Evolutionary conservation across 2,329 filamentous ascomycete species (phyloP).

Genomic region (Alternaria dauci): DNA sequence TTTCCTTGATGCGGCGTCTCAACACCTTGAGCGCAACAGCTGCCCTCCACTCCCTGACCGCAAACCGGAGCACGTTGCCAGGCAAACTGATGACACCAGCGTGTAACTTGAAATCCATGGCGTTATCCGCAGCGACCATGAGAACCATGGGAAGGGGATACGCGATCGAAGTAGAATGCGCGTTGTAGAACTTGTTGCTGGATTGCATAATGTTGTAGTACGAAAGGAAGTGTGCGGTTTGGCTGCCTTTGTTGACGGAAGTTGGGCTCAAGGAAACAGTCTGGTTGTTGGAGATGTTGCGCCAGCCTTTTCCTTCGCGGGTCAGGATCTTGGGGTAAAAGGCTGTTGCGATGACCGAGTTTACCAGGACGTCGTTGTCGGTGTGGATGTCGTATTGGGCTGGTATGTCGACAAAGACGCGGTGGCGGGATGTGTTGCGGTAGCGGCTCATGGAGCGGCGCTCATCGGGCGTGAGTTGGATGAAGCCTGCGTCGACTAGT

Average conservation of each 20-base stretch:
- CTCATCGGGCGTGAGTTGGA: slow-evolving; percentile 78
- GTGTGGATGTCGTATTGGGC: slow-evolving; percentile 77
- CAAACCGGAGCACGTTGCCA: slow-evolving; percentile 84
- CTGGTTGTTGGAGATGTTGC: slow-evolving; percentile 94
- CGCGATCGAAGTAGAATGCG: slow-evolving; percentile 73
- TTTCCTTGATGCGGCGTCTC: slow-evolving; percentile 75
- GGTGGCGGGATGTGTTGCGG: slow-evolving; percentile 71
- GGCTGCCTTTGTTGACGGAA: slow-evolving; percentile 80
- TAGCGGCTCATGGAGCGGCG: slow-evolving; percentile 72
- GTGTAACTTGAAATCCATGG: slow-evolving; percentile 85
- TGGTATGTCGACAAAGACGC: slow-evolving; percentile 85
- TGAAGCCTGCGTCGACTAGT: slow-evolving; percentile 83
- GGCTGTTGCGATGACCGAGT: slow-evolving; percentile 87
- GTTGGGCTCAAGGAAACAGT: slow-evolving; percentile 85
- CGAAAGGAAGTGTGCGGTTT: slow-evolving; percentile 76
- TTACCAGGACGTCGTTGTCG: slow-evolving; percentile 79
- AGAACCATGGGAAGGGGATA: slow-evolving; percentile 77
- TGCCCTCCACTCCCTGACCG: slow-evolving; percentile 86
- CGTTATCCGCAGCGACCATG: slow-evolving; percentile 75
- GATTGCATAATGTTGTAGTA: slow-evolving; percentile 99
- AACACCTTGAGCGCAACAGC: slow-evolving; percentile 89
- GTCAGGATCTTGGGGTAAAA: slow-evolving; percentile 95
- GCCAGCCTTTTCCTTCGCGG: slow-evolving; percentile 84
- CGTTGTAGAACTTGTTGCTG: slow-evolving; percentile 82
- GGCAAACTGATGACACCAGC: slow-evolving; percentile 87